phyloP scores from a whole-genome alignment of 805 yeast species.

The Barnettozyma californica region DNA sequence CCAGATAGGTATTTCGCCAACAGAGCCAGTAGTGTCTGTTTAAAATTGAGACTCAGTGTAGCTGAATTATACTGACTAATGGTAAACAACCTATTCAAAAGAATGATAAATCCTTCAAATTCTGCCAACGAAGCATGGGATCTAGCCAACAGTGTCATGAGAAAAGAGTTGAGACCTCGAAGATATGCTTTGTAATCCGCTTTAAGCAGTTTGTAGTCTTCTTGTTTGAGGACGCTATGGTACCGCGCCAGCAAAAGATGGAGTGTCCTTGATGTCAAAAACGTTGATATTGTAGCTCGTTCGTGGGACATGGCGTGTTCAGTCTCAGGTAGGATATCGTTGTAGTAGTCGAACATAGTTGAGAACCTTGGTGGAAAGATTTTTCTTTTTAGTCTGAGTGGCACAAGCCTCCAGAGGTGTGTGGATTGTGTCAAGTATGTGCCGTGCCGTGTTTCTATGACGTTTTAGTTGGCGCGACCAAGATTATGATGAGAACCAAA shows the following conservation, averaged over 20 bases:
- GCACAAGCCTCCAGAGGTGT: not conserved
- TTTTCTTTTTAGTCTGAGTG: not conserved
- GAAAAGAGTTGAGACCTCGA: not conserved
- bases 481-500: no score
- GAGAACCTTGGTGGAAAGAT: not conserved
- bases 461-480: not conserved
- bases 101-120: not conserved
- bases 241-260: not conserved
- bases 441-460: not conserved
- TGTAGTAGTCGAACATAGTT: not conserved
- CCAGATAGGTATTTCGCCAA: not conserved
- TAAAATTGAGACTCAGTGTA: not conserved
- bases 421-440: not conserved
- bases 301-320: not conserved
- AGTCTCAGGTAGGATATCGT: not conserved
- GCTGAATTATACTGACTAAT: not conserved
- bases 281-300: not conserved
- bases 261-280: not conserved
- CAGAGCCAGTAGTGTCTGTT: conserved; percentile 1
- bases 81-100: not conserved
- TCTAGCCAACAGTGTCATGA: not conserved
- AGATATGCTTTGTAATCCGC: not conserved
- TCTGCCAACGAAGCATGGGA: not conserved
- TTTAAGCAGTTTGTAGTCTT: not conserved
- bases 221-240: not conserved